A percentile compares a stretch with the other conserved stretches of the same genome.
phyloP scores from a whole-genome alignment of 208 protist species.

The Borovskyia barvae region DNA sequence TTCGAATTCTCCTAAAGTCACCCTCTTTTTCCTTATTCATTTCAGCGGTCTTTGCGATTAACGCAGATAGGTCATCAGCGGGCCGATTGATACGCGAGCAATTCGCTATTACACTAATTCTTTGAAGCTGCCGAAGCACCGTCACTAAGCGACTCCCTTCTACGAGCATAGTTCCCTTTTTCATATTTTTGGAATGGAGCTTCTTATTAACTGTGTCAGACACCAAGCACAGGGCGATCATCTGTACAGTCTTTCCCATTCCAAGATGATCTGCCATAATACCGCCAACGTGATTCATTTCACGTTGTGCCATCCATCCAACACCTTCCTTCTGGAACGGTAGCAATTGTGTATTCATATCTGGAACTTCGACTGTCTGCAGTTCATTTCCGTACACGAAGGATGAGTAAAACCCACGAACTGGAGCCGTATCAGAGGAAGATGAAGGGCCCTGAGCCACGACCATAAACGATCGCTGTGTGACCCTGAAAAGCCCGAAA shows the following conservation, averaged over 20 bases:
- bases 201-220: slow-evolving; percentile 58
- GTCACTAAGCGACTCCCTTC: slow-evolving; percentile 70
- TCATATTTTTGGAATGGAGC: slow-evolving; percentile 23
- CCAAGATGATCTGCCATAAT: slow-evolving; percentile 92
- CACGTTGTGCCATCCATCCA: slow-evolving; percentile 86
- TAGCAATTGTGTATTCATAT: slow-evolving; percentile 62
- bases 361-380: slow-evolving; percentile 57
- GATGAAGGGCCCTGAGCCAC: slow-evolving; percentile 37
- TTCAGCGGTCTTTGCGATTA: slow-evolving; percentile 46
- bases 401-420: slow-evolving; percentile 83
- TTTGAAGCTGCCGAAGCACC: slow-evolving; percentile 78
- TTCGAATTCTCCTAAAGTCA: slow-evolving; percentile 29
- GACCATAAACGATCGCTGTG: slow-evolving; percentile 13
- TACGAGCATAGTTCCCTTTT: slow-evolving; percentile 29
- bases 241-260: slow-evolving; percentile 92
- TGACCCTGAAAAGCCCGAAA: slow-evolving; percentile 22
- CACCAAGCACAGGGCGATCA: slow-evolving; percentile 86
- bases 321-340: slow-evolving; percentile 91
- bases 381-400: slow-evolving; percentile 73
- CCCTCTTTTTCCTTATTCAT: slow-evolving; percentile 19
- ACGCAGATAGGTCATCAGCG: slow-evolving; percentile 42
- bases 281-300: slow-evolving; percentile 73
- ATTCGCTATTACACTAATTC: slow-evolving; percentile 78
- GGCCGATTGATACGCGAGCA: slow-evolving; percentile 85
- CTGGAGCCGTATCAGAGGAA: slow-evolving; percentile 46